phyloP scores from a whole-genome alignment of 352 stramenopile species.

The Globisporangium splendens region DNA sequence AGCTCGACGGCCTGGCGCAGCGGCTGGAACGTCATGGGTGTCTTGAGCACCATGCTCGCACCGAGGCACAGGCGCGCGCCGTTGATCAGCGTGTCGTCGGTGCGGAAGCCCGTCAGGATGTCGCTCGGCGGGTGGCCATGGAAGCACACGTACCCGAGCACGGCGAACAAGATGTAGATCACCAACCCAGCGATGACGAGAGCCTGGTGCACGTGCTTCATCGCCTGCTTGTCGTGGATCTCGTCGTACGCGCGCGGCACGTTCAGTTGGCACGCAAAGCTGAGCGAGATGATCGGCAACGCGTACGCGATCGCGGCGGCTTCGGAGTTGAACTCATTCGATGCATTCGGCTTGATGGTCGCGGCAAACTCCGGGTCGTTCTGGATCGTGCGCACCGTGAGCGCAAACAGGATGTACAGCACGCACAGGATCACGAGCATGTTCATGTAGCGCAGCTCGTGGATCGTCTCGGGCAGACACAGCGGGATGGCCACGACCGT shows the following conservation, averaged over 20 bases:
- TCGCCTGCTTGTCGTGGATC: constrained; percentile 65
- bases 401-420: constrained; percentile 74
- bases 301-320: constrained; percentile 62
- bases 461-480: constrained; percentile 79
- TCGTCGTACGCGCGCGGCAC: constrained; percentile 78
- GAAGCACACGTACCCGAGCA: constrained; percentile 79
- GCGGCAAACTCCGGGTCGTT: constrained; percentile 39
- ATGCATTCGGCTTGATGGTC: constrained; percentile 33
- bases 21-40: constrained; percentile 83
- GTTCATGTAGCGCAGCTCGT: constrained; percentile 80
- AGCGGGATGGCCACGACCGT: constrained; percentile 65
- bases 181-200: constrained; percentile 49
- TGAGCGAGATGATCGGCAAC: constrained; percentile 76
- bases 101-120: constrained; percentile 72
- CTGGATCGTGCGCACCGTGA: constrained; percentile 42
- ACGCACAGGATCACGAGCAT: constrained; percentile 73
- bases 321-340: constrained; percentile 57
- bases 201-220: constrained; percentile 62
- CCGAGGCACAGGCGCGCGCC: constrained; percentile 68
- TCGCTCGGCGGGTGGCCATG: constrained; percentile 79
- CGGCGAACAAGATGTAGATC: constrained; percentile 61
- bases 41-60: constrained; percentile 77
- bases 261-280: constrained; percentile 81
- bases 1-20: constrained; percentile 75
- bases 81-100: constrained; percentile 75